Base-by-base conservation (phyloP, 148 eudicot genomes). In the Vaccinium myrtillus region DNA sequence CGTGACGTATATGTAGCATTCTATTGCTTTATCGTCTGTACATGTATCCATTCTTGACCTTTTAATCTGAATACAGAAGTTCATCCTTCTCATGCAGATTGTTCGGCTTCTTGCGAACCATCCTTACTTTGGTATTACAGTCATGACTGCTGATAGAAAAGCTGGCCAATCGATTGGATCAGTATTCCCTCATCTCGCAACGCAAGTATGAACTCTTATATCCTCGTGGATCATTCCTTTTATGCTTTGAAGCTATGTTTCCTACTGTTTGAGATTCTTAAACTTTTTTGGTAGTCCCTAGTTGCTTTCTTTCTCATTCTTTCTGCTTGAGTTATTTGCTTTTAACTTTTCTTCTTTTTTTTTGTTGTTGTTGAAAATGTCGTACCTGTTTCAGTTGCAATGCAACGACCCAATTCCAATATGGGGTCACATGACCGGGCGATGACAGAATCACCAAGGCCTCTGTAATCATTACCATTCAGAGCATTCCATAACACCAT, bases 121-220 rank as follows among this genome's bases (percentile, higher is more conserved):
- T 87, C 98, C 98, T 19, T 74, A 93, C 73, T 94, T 91, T 80
- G 88, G 90, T 85, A 93, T 93, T 78, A 92, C 94, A 63, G 46
- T 96, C 88, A 93, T 96, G 99, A 96, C 99, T 81, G 99, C 99
- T 61, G 98, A 96, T 89, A 94, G 99, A 76, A 96, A 96, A 90
- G 99, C 98, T 73, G 99, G 99, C 53, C 98, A 96, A 87, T 91
- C 99, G 18, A 89, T 96, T 86, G 97, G 89, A 87, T 94, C 99
- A 43, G 98, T 94, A 54, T 96, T 96, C 84, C 99, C 99, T 80
- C 99, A 96, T 89, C 84, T 96, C 91, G 87, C 87, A 78, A 87
- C 92, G 54, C 97, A 92, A 85, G 99, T 96, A 87, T 71, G 90
- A 32, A 2, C 51, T 15, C 53, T 50, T 25, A 46, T 27, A 1